phyloP scores from a whole-genome alignment of 345 rosid genomes.

The Carallia brachiata region DNA sequence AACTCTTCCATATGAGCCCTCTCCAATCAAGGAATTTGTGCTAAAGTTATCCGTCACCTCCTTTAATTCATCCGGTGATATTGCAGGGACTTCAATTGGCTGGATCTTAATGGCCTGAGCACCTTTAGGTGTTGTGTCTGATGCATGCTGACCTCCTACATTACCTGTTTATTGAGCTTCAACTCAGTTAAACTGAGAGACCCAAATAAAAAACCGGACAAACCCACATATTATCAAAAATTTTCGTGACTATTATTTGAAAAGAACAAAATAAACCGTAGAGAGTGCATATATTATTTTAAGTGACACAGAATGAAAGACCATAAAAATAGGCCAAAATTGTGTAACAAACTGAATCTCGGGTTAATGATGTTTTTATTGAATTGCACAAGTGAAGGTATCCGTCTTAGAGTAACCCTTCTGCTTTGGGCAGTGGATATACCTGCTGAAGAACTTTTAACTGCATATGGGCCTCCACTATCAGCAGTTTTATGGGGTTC shows the following conservation, averaged over 20 bases:
- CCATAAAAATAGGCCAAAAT: neutral
- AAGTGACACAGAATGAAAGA: neutral
- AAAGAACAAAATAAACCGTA: neutral
- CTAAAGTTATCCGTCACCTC: conserved; percentile 68
- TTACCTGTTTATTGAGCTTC: conserved; percentile 35
- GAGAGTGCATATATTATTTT: neutral
- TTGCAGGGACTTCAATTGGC: conserved; percentile 68
- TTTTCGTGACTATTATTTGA: neutral
- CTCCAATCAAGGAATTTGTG: conserved; percentile 67
- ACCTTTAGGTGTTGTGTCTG: conserved; percentile 54
- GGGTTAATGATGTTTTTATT: neutral
- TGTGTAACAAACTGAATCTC: neutral
- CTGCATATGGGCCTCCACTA: conserved; percentile 52
- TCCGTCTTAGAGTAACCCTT: neutral
- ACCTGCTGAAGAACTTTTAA: conserved; percentile 68
- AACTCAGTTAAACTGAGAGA: neutral
- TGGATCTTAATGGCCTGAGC: conserved; percentile 55
- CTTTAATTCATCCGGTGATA: conserved; percentile 50
- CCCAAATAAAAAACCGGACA: neutral
- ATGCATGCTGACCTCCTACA: conserved; percentile 42
- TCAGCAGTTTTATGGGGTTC: conserved; percentile 66
- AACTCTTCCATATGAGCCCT: conserved; percentile 92
- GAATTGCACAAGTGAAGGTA: neutral
- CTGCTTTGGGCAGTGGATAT: conserved; percentile 10
- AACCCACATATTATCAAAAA: neutral